phyloP scores from a whole-genome alignment of 208 protist genomes.

The Leishmania guyanensis region DNA sequence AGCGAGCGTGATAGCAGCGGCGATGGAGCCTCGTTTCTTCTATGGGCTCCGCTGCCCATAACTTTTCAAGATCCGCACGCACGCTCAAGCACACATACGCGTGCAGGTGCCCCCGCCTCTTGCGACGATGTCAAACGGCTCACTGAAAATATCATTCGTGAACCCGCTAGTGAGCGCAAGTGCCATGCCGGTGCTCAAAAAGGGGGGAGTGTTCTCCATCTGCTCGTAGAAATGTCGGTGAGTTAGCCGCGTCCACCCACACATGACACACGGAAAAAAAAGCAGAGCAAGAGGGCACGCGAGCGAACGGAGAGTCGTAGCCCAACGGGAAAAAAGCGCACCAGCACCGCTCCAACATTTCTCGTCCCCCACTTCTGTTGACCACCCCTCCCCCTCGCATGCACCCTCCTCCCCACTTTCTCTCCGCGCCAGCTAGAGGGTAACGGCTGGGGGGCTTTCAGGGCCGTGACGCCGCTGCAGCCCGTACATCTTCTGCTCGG shows the following conservation, averaged over 20 bases:
- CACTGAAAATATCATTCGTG: background rate
- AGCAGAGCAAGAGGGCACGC: background rate
- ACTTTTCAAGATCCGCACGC: background rate
- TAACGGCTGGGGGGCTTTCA: slow-evolving; percentile 38
- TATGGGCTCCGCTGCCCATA: background rate
- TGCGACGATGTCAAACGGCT: background rate
- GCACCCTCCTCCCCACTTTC: background rate
- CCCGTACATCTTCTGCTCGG: slow-evolving; percentile 60
- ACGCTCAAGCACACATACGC: background rate
- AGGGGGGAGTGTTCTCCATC: too few species aligned
- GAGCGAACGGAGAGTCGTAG: background rate
- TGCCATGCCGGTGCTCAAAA: too few species aligned
- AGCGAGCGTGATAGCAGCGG: too few species aligned
- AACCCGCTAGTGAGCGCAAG: background rate
- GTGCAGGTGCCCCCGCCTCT: background rate
- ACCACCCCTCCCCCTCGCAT: background rate
- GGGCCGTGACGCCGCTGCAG: slow-evolving; percentile 47
- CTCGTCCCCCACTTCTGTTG: background rate
- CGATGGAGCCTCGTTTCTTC: background rate
- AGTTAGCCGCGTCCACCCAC: background rate
- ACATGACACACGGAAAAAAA: background rate
- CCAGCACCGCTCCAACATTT: background rate
- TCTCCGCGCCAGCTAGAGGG: background rate
- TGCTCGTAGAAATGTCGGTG: background rate
- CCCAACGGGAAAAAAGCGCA: background rate